phyloP scores from a whole-genome alignment of 2,329 filamentous ascomycete species.

The Pseudocercospora macadamiae region DNA sequence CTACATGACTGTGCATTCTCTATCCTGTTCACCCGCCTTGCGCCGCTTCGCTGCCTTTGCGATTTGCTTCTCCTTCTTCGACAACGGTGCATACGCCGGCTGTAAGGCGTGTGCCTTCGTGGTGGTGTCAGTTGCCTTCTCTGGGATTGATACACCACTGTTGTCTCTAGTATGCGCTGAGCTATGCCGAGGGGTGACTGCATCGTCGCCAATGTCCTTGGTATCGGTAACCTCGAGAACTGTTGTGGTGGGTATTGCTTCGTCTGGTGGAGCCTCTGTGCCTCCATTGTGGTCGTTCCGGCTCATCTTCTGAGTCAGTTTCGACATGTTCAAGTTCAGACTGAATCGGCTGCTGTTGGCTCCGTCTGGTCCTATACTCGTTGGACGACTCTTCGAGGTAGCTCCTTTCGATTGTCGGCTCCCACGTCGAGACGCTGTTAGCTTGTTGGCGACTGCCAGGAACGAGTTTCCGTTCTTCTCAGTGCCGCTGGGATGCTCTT shows the following conservation, averaged over 20 bases:
- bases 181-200: background rate
- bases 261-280: conserved; percentile 2
- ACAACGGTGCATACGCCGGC: conserved; percentile 16
- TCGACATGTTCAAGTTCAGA: conserved; percentile 45
- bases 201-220: background rate
- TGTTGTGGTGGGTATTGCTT: background rate
- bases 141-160: background rate
- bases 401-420: conserved; percentile 25
- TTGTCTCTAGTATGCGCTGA: background rate
- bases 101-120: conserved; percentile 7
- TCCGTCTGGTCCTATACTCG: conserved; percentile 36
- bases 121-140: conserved; percentile 2
- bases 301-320: conserved; percentile 42
- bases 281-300: conserved; percentile 18
- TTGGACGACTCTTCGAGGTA: conserved; percentile 45
- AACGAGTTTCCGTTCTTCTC: conserved; percentile 29
- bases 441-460: conserved; percentile 34
- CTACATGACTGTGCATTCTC: conserved; percentile 52
- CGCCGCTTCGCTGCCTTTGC: conserved; percentile 32
- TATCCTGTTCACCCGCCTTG: conserved; percentile 40
- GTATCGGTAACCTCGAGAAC: background rate
- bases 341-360: conserved; percentile 41
- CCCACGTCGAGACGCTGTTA: conserved; percentile 34
- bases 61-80: conserved; percentile 37
- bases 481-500: conserved; percentile 39